Base-by-base conservation (phyloP, 2,329 filamentous ascomycete genomes). In the Hirsutella rhossiliensis region DNA sequence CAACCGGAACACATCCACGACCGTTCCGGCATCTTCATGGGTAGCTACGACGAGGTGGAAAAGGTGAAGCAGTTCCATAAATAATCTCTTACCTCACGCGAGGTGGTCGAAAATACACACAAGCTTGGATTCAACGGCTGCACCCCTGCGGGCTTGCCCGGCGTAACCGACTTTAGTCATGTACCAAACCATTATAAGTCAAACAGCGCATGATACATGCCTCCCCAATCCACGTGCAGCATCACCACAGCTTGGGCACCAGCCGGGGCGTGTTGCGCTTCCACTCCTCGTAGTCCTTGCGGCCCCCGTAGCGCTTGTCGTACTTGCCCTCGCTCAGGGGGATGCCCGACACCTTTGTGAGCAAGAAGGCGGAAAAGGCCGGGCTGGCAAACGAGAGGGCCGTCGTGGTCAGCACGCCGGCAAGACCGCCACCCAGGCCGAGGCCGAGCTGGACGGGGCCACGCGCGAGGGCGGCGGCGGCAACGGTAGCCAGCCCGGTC, bases 1-100 rank as follows among this genome's bases (percentile, higher is more conserved):
- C 78, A 87, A 1, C 92, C 92, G 2, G 84, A 94, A 64, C 76
- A 87, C 63, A 98, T 98, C 58, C 92, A 98, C 65, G 92, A 98
- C 68, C 79, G 82, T 60, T 89, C 88, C 18, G 92, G 92, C 53
- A 96, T 98, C 58, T 98, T 94, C 69, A 76, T 98, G 72, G 92
- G 92, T 51, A 95, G 88, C 56, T 87, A 84, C 55, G 86, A 94
- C 50, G 92, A 98, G 71, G 77, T 98, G 41, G 87, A 96, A 71
- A 96, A 94, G 74, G 87, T 97, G 53, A 94, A 95, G 65, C 70
- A 78, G 48, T 82, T 83, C 57, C 83, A 92, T 69, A 82, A 50
- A 40, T 60, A 82, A 27, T 27, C 23, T 9, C 9, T 9, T 2
- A 9, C 23, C 23, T 27, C 6, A 27, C 23, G 9, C 23, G 23